Percentiles rank a stretch among this genome's conserved stretches.
Evolutionary conservation across 306 rosid genomes (phyloP).

Genomic region (Hylodesmum podocarpum): DNA sequence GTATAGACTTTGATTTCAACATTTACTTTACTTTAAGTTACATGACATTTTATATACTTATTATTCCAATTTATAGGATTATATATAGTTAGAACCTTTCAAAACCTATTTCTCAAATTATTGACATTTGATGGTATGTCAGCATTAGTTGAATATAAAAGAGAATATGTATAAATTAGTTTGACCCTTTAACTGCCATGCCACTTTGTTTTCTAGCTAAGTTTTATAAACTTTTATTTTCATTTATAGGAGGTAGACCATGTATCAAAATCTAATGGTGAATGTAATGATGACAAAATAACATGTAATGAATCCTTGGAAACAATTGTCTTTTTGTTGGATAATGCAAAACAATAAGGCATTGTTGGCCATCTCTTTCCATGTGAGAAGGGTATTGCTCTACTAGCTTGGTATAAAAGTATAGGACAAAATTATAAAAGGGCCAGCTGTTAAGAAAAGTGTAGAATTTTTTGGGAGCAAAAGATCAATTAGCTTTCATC

Average conservation of each 20-base stretch:
- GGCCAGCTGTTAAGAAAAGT: conserved; percentile 24
- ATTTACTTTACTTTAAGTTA: background rate
- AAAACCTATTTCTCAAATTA: background rate
- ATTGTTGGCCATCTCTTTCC: background rate
- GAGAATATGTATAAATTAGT: background rate
- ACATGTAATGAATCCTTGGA: background rate
- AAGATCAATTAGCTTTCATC: background rate
- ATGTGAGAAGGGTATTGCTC: conserved; percentile 8
- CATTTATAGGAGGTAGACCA: background rate
- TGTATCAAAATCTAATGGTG: conserved; percentile 4
- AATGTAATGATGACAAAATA: conserved; percentile 19
- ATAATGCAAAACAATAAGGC: conserved; percentile 11
- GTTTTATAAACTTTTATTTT: background rate
- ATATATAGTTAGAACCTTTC: background rate
- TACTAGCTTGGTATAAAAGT: background rate
- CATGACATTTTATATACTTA: background rate
- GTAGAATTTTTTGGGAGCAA: background rate
- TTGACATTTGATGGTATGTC: background rate
- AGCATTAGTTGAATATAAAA: background rate
- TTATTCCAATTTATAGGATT: too few relatives aligned
- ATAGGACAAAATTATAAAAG: conserved; percentile 1
- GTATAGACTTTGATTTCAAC: background rate
- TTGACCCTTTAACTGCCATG: background rate
- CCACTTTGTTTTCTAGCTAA: background rate
- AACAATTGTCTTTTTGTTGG: conserved; percentile 15